Conservation (phyloP, 345 rosid genomes). For the Corchorus olitorius region DNA sequence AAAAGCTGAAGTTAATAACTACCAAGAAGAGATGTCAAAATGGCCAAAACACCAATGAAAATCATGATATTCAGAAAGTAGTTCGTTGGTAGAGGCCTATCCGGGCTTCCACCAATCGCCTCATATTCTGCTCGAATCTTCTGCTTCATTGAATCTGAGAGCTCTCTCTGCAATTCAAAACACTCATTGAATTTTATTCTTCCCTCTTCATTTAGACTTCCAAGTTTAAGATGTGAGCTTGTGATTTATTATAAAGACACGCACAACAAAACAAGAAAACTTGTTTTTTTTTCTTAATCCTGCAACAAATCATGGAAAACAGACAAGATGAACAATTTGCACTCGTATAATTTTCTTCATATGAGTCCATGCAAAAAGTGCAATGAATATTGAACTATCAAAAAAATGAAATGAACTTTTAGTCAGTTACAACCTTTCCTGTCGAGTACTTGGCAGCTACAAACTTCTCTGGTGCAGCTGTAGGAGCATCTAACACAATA, state of each 20-base stretch:
- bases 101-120: slow-evolving; percentile 82
- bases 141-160: slow-evolving; percentile 91
- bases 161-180: slow-evolving; percentile 76
- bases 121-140: slow-evolving; percentile 84
- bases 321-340: slow-evolving; percentile 40
- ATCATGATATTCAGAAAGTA: slow-evolving; percentile 85
- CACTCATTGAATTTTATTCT: slow-evolving; percentile 52
- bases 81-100: slow-evolving; percentile 72
- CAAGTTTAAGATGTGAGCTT: slow-evolving; percentile 42
- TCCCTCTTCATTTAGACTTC: slow-evolving; percentile 43
- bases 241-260: slow-evolving; percentile 39
- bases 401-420: slow-evolving; percentile 5
- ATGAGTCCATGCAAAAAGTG: slow-evolving; percentile 21
- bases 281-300: slow-evolving; percentile 47
- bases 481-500: slow-evolving; percentile 47
- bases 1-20: slow-evolving; percentile 41
- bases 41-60: slow-evolving; percentile 65
- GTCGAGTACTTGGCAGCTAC: slow-evolving; percentile 86
- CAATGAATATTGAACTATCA: background rate
- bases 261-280: slow-evolving; percentile 46
- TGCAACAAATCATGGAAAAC: slow-evolving; percentile 50
- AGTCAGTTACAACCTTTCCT: slow-evolving; percentile 59
- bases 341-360: slow-evolving; percentile 18
- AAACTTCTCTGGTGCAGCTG: slow-evolving; percentile 69
- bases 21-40: slow-evolving; percentile 63